These are phyloP conservation scores for Tylopilus sp. DNA, from an alignment of 1,284 basidiomycete genomes.

Conservation along the genomic window DNA sequence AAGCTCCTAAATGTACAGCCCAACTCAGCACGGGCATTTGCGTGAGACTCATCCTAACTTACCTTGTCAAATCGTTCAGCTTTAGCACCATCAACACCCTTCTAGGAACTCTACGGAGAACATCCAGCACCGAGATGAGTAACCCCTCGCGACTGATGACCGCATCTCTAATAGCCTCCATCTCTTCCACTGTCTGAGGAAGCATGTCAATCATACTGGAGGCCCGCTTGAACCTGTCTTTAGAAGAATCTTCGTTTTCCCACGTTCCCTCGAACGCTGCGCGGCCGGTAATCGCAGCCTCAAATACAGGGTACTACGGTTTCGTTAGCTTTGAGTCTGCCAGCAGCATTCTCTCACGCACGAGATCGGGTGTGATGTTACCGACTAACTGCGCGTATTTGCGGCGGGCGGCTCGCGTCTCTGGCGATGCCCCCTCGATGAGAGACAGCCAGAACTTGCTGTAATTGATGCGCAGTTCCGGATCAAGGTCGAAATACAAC, in stretches of 20 bases:
- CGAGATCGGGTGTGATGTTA: constrained; percentile 84
- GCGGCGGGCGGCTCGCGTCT: constrained; percentile 62
- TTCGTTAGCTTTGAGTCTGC: constrained; percentile 15
- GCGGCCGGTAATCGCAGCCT: constrained; percentile 77
- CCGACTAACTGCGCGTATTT: constrained; percentile 88
- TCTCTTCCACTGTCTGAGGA: constrained; percentile 66
- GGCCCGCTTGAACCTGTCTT: constrained; percentile 49
- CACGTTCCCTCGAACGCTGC: constrained; percentile 59
- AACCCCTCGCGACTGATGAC: constrained; percentile 80
- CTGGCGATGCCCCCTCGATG: constrained; percentile 66
- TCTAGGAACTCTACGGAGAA: constrained; percentile 79
- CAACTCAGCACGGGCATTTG: background rate
- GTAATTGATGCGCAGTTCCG: constrained; percentile 74
- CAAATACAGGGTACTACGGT: constrained; percentile 74
- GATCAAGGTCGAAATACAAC: constrained; percentile 86
- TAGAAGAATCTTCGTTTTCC: constrained; percentile 38
- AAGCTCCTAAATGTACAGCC: constrained; percentile 47
- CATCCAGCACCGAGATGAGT: constrained; percentile 78
- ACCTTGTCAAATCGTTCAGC: constrained; percentile 79
- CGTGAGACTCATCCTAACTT: constrained; percentile 20
- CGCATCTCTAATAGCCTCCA: constrained; percentile 75
- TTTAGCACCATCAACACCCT: constrained; percentile 87
- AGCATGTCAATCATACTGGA: constrained; percentile 73
- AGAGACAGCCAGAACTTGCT: constrained; percentile 84
- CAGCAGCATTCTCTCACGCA: constrained; percentile 36